A percentile compares a stretch with the other conserved stretches of the same genome.
Conservation (phyloP, 257 asterid genomes). For the Solanum sitiens region DNA sequence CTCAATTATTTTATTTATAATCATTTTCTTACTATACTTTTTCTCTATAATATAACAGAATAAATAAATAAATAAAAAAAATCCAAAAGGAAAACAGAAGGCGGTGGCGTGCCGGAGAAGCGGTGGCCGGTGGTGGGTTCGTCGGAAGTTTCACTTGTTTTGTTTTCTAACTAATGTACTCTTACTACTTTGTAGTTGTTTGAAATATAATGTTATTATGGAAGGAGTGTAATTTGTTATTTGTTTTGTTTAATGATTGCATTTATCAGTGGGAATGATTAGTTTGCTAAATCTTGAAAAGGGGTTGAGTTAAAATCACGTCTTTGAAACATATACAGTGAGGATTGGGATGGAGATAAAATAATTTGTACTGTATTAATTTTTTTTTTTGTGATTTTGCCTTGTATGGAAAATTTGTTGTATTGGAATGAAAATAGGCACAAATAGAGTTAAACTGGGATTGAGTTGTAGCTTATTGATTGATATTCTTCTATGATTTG, state of each 20-base stretch:
- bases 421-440: background rate
- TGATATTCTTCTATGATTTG: background rate
- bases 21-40: background rate
- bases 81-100: background rate
- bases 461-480: background rate
- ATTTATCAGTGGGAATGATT: background rate
- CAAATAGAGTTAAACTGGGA: background rate
- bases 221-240: background rate
- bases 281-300: background rate
- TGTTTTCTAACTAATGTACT: background rate
- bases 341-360: background rate
- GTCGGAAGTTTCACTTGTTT: background rate
- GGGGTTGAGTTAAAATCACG: background rate
- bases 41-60: background rate
- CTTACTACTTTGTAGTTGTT: background rate
- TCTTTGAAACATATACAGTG: background rate
- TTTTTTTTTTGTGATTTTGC: background rate
- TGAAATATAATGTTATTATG: background rate
- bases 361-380: background rate
- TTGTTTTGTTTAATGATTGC: background rate
- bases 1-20: background rate
- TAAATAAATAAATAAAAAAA: background rate
- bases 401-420: background rate
- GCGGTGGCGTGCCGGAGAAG: background rate
- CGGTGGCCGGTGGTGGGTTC: background rate